Percentiles rank a stretch among this genome's conserved stretches.
Evolutionary conservation across 2,329 filamentous ascomycete genomes (phyloP).

Genomic region (Penicillium rolfsii): DNA sequence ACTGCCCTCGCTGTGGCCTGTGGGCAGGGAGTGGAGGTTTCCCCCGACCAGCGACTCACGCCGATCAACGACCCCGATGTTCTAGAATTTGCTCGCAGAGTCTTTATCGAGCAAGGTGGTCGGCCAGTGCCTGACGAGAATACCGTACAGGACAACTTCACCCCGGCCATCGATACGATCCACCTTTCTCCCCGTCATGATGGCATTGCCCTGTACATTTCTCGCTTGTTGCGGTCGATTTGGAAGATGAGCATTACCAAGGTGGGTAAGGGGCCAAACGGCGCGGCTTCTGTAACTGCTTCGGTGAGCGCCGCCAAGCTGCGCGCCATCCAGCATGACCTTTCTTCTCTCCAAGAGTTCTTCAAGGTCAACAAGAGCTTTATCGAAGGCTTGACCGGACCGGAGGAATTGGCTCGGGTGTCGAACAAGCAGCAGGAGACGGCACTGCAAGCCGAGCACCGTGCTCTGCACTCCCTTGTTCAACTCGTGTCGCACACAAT

Average conservation of each 20-base stretch:
- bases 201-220: constrained; percentile 83
- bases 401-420: constrained; percentile 77
- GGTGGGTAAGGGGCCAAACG: constrained; percentile 58
- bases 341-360: constrained; percentile 79
- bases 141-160: constrained; percentile 60
- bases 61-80: constrained; percentile 79
- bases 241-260: constrained; percentile 80
- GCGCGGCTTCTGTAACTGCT: constrained; percentile 66
- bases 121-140: constrained; percentile 84
- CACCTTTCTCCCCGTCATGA: constrained; percentile 86
- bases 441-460: constrained; percentile 89
- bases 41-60: constrained; percentile 69
- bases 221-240: constrained; percentile 81
- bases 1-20: constrained; percentile 93
- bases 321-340: constrained; percentile 73
- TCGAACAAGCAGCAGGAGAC: constrained; percentile 87
- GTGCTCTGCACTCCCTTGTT: constrained; percentile 83
- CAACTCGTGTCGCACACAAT: constrained; percentile 87
- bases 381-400: constrained; percentile 91
- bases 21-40: constrained; percentile 84
- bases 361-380: constrained; percentile 84
- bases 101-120: constrained; percentile 91
- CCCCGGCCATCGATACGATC: constrained; percentile 77
- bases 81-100: constrained; percentile 79
- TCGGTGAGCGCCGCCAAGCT: constrained; percentile 71